Base-by-base conservation (phyloP, 257 asterid species). In the Capsicum chinense region DNA sequence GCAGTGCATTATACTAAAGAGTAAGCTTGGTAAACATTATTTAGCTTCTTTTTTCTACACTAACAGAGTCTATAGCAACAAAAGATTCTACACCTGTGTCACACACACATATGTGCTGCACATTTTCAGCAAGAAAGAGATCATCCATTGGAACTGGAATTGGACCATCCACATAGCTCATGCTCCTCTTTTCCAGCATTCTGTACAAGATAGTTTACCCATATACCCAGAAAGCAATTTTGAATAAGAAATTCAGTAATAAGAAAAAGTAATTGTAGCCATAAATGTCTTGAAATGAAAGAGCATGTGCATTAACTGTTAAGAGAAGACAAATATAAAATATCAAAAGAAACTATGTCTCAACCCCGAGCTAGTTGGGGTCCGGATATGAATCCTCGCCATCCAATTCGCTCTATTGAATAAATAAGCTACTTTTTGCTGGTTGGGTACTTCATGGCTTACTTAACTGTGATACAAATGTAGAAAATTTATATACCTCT, bases 171-270 rank as follows among this genome's bases (percentile, higher is more conserved):
- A 60, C 91, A 63, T 97, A 97, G 90, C 97, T 97, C 98, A 97
- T 93, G 85, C 95, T 91, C 91, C 99, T 90, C 88, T 91, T 90
- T 86, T 97, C 99, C 88, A 97, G 91, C 98, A 97, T 94, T 85
- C 99, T 96, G 82, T n/a, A 74, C 39, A 76, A 48, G 74, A 66
- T 57, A 9, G 6, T 80, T 58, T 69, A 19, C 58, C 48, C 81
- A 68, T 58, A 58, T 8, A 47, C 33, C 37, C 58, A 62, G 79
- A 56, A 26, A 19, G 52, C 56, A 26, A 56, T 39, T 58, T 21
- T 21, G 76, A 74, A 48, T 58, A 71, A 42, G 79, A 33, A 35
- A 52, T 37, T 63, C 7, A 79, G 21, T 56, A 35, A 21, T 19
- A 71, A 44, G 37, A 12, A 47, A 33, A 52, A 39, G 48, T 82